These are phyloP conservation scores for Amaranthus hypochondriacus DNA, from an alignment of 148 eudicot genomes.

Conservation along the genomic window DNA sequence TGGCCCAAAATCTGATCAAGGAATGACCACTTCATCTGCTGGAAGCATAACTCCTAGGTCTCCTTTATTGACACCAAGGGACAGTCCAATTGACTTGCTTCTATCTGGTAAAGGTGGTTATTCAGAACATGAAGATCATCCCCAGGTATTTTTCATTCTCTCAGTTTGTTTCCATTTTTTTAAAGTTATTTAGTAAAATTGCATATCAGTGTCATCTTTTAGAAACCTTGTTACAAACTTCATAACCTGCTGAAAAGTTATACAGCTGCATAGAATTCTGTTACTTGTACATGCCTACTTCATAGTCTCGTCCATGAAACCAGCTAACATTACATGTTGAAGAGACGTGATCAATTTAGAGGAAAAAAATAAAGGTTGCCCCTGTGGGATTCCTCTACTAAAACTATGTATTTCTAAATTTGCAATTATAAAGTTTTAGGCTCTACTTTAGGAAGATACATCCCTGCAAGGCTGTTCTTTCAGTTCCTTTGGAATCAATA, in stretches of 20 bases:
- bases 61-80: conserved; percentile 78
- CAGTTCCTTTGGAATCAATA: too few relatives aligned
- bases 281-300: too few relatives aligned
- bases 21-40: conserved; percentile 97
- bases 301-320: too few relatives aligned
- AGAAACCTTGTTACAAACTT: background rate
- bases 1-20: conserved; percentile 99
- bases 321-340: too few relatives aligned
- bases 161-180: background rate
- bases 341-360: too few relatives aligned
- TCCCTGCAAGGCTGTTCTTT: too few relatives aligned
- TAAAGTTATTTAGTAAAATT: background rate
- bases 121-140: conserved; percentile 85
- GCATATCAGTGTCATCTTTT: background rate
- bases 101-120: conserved; percentile 77
- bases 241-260: background rate
- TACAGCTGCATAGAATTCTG: too few relatives aligned
- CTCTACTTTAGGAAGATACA: too few relatives aligned
- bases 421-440: too few relatives aligned
- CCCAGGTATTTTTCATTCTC: conserved; percentile 56
- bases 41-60: conserved; percentile 99
- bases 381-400: too few relatives aligned
- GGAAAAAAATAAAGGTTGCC: too few relatives aligned
- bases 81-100: conserved; percentile 80
- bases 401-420: too few relatives aligned